Evolutionary conservation across 2,329 filamentous ascomycete species (phyloP).

Genomic region (Diplodia seriata): DNA sequence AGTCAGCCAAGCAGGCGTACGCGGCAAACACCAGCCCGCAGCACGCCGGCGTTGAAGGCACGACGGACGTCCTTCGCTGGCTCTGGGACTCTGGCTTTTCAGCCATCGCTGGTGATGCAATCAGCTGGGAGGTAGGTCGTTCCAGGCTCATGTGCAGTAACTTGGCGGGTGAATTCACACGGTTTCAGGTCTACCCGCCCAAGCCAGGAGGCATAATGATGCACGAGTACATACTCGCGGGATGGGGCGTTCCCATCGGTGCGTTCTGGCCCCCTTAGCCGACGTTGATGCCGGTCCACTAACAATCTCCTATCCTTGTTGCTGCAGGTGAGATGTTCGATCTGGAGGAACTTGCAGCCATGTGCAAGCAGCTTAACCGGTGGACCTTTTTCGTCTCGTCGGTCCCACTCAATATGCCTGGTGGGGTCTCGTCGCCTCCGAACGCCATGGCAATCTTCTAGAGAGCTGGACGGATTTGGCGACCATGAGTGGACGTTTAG

Average conservation of each 20-base stretch:
- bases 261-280: not conserved
- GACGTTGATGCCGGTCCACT: not conserved
- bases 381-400: slow-evolving; percentile 69
- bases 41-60: slow-evolving; percentile 52
- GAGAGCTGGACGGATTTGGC: not conserved
- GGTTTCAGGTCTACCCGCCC: slow-evolving; percentile 27
- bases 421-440: slow-evolving; percentile 51
- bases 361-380: slow-evolving; percentile 60
- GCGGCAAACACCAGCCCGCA: slow-evolving; percentile 39
- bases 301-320: not conserved
- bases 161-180: not conserved
- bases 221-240: slow-evolving; percentile 55
- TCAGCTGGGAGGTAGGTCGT: slow-evolving; percentile 53
- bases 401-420: slow-evolving; percentile 60
- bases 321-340: slow-evolving; percentile 48
- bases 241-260: slow-evolving; percentile 57
- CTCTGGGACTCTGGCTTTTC: slow-evolving; percentile 57
- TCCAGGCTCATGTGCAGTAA: not conserved
- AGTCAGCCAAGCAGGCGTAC: slow-evolving; percentile 39
- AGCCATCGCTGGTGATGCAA: slow-evolving; percentile 54
- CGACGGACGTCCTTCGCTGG: slow-evolving; percentile 50
- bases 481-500: no score
- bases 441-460: slow-evolving; percentile 50
- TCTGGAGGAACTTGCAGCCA: slow-evolving; percentile 59
- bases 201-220: slow-evolving; percentile 23